Conservation (phyloP, 2,329 filamentous ascomycete genomes). For the Colletotrichum sp. region DNA sequence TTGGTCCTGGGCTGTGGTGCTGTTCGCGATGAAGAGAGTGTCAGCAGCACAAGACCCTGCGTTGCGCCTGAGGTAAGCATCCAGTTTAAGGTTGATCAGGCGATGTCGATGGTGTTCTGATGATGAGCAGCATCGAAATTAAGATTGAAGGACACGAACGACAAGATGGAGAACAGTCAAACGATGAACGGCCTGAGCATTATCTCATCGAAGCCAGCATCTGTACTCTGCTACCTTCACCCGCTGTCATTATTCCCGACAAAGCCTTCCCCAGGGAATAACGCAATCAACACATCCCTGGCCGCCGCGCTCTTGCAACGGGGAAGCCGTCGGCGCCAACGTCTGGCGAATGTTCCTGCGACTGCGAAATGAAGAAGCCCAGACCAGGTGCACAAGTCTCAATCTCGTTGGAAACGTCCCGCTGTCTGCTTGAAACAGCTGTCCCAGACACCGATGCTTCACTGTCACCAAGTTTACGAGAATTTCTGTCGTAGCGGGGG, state of each 20-base stretch:
- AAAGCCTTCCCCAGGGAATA: neutral
- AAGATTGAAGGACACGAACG: slow-evolving; percentile 10
- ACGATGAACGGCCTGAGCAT: neutral
- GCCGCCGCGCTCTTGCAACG: neutral
- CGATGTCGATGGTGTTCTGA: neutral
- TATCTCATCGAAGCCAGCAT: neutral
- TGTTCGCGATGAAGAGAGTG: neutral
- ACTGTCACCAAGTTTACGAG: neutral
- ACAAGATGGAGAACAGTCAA: neutral
- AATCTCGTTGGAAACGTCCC: slow-evolving; percentile 10
- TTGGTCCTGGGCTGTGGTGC: neutral
- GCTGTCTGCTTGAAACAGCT: slow-evolving; percentile 16
- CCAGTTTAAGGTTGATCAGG: neutral
- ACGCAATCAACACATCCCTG: neutral
- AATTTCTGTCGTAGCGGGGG: neutral
- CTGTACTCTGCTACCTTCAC: neutral
- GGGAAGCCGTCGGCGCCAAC: neutral
- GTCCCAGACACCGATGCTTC: slow-evolving; percentile 13
- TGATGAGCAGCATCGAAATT: neutral
- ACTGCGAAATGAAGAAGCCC: neutral
- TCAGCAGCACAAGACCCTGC: neutral
- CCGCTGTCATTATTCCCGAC: neutral
- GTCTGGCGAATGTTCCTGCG: neutral
- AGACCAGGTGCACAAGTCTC: neutral
- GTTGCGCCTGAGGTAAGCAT: neutral